Conservation (phyloP, 2,329 filamentous ascomycete genomes). For the Periglandula ipomoeae region DNA sequence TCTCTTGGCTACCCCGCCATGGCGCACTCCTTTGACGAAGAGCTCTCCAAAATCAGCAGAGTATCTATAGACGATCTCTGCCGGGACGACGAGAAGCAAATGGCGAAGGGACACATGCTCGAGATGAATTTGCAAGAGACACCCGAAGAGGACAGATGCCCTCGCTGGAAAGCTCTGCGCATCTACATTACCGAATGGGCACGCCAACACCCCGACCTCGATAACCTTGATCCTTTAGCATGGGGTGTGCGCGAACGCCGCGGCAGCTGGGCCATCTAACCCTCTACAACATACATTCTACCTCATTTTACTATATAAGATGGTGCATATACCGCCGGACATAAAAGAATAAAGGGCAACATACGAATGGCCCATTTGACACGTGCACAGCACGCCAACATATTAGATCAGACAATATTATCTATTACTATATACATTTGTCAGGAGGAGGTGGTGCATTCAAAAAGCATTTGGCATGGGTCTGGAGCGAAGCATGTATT, state of each 20-base stretch:
- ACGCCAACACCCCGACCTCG: conserved; percentile 70
- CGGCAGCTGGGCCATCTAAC: conserved; percentile 64
- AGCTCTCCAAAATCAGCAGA: conserved; percentile 72
- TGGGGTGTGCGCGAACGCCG: conserved; percentile 61
- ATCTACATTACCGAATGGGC: conserved; percentile 86
- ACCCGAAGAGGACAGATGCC: conserved; percentile 43
- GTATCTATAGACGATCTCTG: conserved; percentile 61
- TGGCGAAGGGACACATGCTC: conserved; percentile 65
- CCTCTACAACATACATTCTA: background rate
- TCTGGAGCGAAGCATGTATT: too few species aligned
- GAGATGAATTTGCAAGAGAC: conserved; percentile 37
- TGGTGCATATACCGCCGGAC: background rate
- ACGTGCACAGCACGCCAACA: too few species aligned
- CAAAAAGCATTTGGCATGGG: background rate
- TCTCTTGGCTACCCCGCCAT: conserved; percentile 85
- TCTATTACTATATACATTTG: too few species aligned
- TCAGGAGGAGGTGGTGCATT: too few species aligned
- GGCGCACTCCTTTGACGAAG: conserved; percentile 73
- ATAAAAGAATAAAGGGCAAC: background rate
- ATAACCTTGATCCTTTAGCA: conserved; percentile 46
- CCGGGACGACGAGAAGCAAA: conserved; percentile 53
- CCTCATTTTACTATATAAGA: background rate
- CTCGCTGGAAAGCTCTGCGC: conserved; percentile 76
- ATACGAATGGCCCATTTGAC: too few species aligned
- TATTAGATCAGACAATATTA: too few species aligned